Evolutionary conservation across 148 eudicot genomes (phyloP).

Genomic region (Rhododendron molle): DNA sequence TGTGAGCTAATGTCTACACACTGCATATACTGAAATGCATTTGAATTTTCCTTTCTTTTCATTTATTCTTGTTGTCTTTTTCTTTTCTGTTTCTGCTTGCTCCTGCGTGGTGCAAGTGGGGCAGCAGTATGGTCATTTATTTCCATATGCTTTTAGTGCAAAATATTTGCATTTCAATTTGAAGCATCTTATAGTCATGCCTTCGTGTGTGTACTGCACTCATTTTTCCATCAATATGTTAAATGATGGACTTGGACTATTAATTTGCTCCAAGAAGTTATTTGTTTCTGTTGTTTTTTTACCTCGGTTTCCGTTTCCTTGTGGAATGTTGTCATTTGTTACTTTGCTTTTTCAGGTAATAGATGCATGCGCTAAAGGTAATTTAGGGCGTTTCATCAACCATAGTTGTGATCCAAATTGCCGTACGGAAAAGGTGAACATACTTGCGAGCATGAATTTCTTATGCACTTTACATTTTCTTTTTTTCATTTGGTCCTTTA

Average conservation of each 20-base stretch:
- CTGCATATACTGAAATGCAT: neutral
- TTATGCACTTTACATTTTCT: neutral
- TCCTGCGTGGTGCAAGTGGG: neutral
- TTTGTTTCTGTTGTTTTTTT: neutral
- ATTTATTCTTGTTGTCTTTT: neutral
- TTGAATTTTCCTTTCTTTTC: neutral
- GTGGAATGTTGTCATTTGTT: neutral
- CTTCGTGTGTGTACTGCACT: neutral
- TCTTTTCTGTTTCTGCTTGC: neutral
- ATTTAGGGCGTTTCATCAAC: constrained; percentile 93
- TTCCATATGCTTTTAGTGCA: neutral
- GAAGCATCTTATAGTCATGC: neutral
- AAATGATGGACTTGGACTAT: neutral
- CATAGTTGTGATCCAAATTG: constrained; percentile 99
- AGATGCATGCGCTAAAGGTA: constrained; percentile 96
- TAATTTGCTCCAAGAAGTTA: neutral
- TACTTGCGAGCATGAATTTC: constrained; percentile 5
- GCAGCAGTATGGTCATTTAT: neutral
- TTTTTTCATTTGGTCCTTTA: neutral
- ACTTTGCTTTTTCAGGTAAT: constrained; percentile 60
- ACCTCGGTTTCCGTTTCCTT: neutral
- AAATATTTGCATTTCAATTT: neutral
- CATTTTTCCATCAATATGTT: neutral
- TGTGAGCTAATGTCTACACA: neutral
- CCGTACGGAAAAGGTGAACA: constrained; percentile 87